A percentile compares a stretch with the other conserved stretches of the same genome.
Evolutionary conservation across 495 filamentous ascomycete species (phyloP).

Genomic region (Coniosporium apollinis): DNA sequence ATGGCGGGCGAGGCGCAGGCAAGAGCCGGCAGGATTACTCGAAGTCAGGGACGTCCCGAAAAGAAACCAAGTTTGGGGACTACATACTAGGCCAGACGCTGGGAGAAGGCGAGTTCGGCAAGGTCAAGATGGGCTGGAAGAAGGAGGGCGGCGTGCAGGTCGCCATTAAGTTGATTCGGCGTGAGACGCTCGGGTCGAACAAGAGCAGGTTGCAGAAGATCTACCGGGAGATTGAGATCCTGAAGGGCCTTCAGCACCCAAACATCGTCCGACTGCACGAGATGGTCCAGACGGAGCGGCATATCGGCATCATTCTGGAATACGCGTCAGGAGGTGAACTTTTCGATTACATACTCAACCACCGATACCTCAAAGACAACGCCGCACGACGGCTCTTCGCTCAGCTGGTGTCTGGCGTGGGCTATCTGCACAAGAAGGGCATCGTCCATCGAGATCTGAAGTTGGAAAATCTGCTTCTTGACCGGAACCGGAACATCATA

Average conservation of each 20-base stretch:
- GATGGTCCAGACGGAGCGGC: conserved; percentile 92
- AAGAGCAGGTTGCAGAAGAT: conserved; percentile 85
- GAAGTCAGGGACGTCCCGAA: conserved; percentile 33
- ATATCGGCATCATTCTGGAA: conserved; percentile 96
- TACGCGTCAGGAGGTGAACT: conserved; percentile 96
- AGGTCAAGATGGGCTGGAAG: conserved; percentile 99
- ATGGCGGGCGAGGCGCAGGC: conserved; percentile 40
- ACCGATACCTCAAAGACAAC: conserved; percentile 88
- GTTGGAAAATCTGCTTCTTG: conserved; percentile 87
- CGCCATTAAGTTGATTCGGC: conserved; percentile 93
- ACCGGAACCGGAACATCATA: conserved; percentile 96
- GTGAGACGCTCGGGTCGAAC: conserved; percentile 74
- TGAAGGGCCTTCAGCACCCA: conserved; percentile 72
- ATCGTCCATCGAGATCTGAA: conserved; percentile 98
- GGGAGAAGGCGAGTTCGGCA: conserved; percentile 95
- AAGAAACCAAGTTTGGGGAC: conserved; percentile 81
- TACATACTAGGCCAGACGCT: conserved; percentile 95
- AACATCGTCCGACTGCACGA: conserved; percentile 97
- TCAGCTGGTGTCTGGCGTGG: conserved; percentile 89
- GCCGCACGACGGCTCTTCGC: conserved; percentile 84
- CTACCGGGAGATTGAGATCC: conserved; percentile 84
- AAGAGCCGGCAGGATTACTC: conserved; percentile 69
- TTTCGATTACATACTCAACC: conserved; percentile 95
- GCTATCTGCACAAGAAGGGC: conserved; percentile 96
- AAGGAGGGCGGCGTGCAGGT: conserved; percentile 86